Percentiles rank a stretch among this genome's conserved stretches.
Evolutionary conservation across 139 green algal genomes (phyloP).

Genomic region (Picochlorum sp.): DNA sequence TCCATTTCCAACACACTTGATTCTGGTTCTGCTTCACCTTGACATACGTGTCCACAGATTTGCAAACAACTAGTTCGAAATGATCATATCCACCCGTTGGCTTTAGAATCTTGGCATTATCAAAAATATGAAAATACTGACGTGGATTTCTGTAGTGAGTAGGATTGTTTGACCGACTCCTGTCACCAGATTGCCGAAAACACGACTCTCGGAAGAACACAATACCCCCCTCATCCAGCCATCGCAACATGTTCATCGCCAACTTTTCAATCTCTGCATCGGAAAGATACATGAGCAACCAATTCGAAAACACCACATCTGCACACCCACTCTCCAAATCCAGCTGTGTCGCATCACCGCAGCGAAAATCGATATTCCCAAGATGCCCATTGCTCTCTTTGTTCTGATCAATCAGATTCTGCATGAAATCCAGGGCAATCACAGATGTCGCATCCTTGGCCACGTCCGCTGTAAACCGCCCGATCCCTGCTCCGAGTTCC

Average conservation of each 20-base stretch:
- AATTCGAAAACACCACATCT: constrained; percentile 87
- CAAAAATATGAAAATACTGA: constrained; percentile 69
- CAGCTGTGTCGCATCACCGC: constrained; percentile 59
- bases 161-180: constrained; percentile 60
- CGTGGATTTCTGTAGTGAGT: constrained; percentile 81
- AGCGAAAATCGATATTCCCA: constrained; percentile 50
- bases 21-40: constrained; percentile 79
- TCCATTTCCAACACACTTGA: constrained; percentile 64
- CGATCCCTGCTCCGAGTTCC: constrained; percentile 84
- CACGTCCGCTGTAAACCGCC: constrained; percentile 74
- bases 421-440: constrained; percentile 80
- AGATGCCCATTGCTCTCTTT: constrained; percentile 29
- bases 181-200: constrained; percentile 76
- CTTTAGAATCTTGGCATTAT: constrained; percentile 28
- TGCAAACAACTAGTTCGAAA: constrained; percentile 57
- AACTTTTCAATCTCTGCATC: constrained; percentile 68
- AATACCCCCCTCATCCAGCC: constrained; percentile 51
- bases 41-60: constrained; percentile 76
- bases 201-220: constrained; percentile 88
- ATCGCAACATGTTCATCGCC: constrained; percentile 46
- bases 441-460: constrained; percentile 51
- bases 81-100: constrained; percentile 33
- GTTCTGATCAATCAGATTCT: constrained; percentile 67
- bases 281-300: constrained; percentile 88
- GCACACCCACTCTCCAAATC: constrained; percentile 20